Conservation (phyloP, 1,139 yeast species). For the Pichia kudriavzevii region DNA sequence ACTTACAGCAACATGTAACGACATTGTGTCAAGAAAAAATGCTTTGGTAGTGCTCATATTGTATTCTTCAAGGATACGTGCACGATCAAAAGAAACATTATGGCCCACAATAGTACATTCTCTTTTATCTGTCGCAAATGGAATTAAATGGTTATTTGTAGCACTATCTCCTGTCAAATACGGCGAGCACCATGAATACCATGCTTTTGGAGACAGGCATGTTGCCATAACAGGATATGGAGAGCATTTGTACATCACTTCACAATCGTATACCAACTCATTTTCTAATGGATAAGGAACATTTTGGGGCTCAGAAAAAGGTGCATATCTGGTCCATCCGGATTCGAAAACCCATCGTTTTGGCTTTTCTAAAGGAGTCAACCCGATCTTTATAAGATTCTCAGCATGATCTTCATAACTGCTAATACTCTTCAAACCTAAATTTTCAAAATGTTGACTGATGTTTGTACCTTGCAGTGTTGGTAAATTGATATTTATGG, state of each 20-base stretch:
- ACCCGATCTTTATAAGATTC: slow-evolving; percentile 31
- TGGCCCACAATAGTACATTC: slow-evolving; percentile 75
- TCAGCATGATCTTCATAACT: slow-evolving; percentile 51
- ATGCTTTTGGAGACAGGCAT: slow-evolving; percentile 69
- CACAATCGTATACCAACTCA: slow-evolving; percentile 81
- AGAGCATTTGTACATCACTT: slow-evolving; percentile 69
- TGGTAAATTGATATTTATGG: slow-evolving; percentile 63
- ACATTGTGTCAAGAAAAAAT: slow-evolving; percentile 85
- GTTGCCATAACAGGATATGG: slow-evolving; percentile 76
- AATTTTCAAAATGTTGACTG: slow-evolving; percentile 76
- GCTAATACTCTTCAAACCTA: slow-evolving; percentile 55
- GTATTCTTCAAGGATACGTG: slow-evolving; percentile 80
- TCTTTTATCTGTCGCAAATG: slow-evolving; percentile 40
- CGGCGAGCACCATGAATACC: slow-evolving; percentile 97
- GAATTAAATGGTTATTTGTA: slow-evolving; percentile 56
- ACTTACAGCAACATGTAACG: slow-evolving; percentile 81
- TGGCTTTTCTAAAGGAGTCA: slow-evolving; percentile 33
- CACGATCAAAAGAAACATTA: slow-evolving; percentile 86
- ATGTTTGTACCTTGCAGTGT: slow-evolving; percentile 57
- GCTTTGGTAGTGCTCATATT: slow-evolving; percentile 57
- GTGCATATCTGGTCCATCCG: slow-evolving; percentile 81
- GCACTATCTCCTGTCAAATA: slow-evolving; percentile 51
- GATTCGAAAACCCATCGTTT: slow-evolving; percentile 46
- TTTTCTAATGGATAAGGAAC: slow-evolving; percentile 68
- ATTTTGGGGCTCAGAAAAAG: slow-evolving; percentile 41